Conservation (phyloP, 1,139 yeast species). For the Pichia sp. region DNA sequence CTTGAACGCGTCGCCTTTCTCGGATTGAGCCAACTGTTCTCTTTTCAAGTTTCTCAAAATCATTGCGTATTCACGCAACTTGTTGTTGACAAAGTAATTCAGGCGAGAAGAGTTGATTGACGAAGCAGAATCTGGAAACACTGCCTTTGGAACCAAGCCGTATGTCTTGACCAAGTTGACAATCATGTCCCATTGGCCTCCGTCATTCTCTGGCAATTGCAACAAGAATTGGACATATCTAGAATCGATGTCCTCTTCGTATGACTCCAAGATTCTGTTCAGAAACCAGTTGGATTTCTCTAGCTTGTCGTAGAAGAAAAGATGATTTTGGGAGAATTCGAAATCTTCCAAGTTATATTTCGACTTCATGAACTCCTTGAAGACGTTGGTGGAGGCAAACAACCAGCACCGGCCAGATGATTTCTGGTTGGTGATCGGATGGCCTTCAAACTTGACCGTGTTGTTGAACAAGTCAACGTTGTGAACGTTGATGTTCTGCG, state of each 20-base stretch:
- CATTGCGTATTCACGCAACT: slow-evolving; percentile 57
- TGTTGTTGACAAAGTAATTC: slow-evolving; percentile 51
- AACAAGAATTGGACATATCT: slow-evolving; percentile 48
- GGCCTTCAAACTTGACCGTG: slow-evolving; percentile 51
- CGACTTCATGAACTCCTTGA: slow-evolving; percentile 51
- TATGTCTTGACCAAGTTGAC: slow-evolving; percentile 57
- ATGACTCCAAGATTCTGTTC: slow-evolving; percentile 54
- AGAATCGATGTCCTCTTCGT: slow-evolving; percentile 51
- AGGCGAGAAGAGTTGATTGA: slow-evolving; percentile 45
- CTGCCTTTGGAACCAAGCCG: slow-evolving; percentile 58
- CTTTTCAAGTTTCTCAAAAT: slow-evolving; percentile 45
- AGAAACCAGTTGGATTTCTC: slow-evolving; percentile 59
- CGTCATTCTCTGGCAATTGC: slow-evolving; percentile 54
- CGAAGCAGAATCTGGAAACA: slow-evolving; percentile 59
- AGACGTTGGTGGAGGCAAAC: slow-evolving; percentile 63
- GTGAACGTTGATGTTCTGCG: slow-evolving; percentile 36
- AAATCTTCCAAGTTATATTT: slow-evolving; percentile 49
- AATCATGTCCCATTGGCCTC: slow-evolving; percentile 74
- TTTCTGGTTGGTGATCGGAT: slow-evolving; percentile 56
- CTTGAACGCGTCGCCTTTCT: slow-evolving; percentile 10
- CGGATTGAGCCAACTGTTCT: slow-evolving; percentile 27
- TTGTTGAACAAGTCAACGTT: slow-evolving; percentile 49
- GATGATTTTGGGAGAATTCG: slow-evolving; percentile 55
- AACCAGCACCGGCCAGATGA: slow-evolving; percentile 67
- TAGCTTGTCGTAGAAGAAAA: slow-evolving; percentile 53